Percentiles rank a stretch among this genome's conserved stretches.
Evolutionary conservation across 2,329 filamentous ascomycete genomes (phyloP).

Genomic region (Nemania abortiva): DNA sequence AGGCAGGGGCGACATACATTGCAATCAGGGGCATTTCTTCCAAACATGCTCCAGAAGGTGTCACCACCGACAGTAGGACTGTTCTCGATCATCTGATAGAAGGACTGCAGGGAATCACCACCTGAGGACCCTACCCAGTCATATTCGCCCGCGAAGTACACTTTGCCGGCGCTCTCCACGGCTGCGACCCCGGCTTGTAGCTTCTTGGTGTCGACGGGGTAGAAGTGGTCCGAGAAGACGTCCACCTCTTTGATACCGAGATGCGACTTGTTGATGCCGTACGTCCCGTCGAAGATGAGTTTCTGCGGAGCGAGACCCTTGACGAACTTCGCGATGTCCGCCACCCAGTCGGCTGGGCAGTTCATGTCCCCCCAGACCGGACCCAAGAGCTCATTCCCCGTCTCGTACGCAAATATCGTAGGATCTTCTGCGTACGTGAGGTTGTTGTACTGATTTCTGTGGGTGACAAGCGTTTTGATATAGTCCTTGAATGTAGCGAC

Average conservation of each 20-base stretch:
- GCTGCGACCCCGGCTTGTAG: conserved; percentile 54
- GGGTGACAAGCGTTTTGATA: conserved; percentile 58
- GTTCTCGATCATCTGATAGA: conserved; percentile 57
- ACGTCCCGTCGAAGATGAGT: conserved; percentile 61
- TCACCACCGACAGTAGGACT: conserved; percentile 56
- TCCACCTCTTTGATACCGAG: conserved; percentile 58
- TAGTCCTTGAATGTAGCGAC: conserved; percentile 60
- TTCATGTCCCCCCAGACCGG: conserved; percentile 58
- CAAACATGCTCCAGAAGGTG: conserved; percentile 62
- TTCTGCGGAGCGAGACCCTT: conserved; percentile 59
- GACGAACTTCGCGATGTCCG: conserved; percentile 57
- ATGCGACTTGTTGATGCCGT: conserved; percentile 60
- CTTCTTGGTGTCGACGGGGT: conserved; percentile 57
- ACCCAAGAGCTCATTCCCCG: conserved; percentile 62
- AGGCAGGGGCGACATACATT: conserved; percentile 47
- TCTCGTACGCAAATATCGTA: conserved; percentile 64
- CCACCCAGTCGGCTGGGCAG: conserved; percentile 58
- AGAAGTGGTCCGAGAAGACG: conserved; percentile 62
- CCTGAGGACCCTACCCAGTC: conserved; percentile 56
- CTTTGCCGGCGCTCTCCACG: conserved; percentile 53
- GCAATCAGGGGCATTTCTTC: conserved; percentile 59
- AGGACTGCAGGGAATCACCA: conserved; percentile 54
- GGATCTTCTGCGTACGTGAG: conserved; percentile 62
- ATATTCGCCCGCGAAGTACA: conserved; percentile 62
- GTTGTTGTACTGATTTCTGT: conserved; percentile 60